Base-by-base conservation (phyloP, 371 early-diverging fungal genomes). In the Apophysomyces variabilis region DNA sequence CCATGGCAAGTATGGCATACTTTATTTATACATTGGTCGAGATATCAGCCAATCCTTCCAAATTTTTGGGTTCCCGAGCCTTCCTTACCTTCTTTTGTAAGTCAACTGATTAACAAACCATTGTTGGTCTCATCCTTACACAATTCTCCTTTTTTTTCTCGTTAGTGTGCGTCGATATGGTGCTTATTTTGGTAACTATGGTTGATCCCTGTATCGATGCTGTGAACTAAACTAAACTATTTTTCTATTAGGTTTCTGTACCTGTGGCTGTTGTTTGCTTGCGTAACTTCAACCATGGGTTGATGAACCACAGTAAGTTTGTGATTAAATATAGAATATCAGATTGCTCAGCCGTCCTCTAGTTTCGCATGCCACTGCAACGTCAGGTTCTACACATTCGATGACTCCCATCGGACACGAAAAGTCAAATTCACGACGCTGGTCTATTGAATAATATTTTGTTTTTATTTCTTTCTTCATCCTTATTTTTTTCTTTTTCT, bases 61-160 rank as follows among this genome's bases (percentile, higher is more conserved):
- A 83, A 62, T 92, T 83, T 68, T 39, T 68, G 36, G 77, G 84
- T 37, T 86, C 89, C 63, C 75, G 79, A 61, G 80, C 82, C 7
- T 89, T 90, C 74, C 77, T 93, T 66, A 91, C 92, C 2, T 93
- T 92, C 73, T 93, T 91, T 68, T 64, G 77, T 73, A 77, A 66
- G 77, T 69, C 7, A 21, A 41, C 12, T 12, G 14, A 21, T 58
- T 14, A 11, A 39, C 26, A 18, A 11, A 38, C 16, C 44, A 56
- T 12, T 35, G 7, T 46, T 12, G 21, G 38, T 4, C 44, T 13
- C 14, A 26, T 38, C n/a, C 12, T 58, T 66, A 11, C 38, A 41
- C 65, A 13, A 13, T 41, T 41, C 41, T 18, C 11, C 16, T 11
- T 56, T 38, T 66, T 50, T 26, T 26, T 26, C 3, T 26, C 32